Conservation (phyloP, 148 eudicot species). For the Spergularia marina region DNA sequence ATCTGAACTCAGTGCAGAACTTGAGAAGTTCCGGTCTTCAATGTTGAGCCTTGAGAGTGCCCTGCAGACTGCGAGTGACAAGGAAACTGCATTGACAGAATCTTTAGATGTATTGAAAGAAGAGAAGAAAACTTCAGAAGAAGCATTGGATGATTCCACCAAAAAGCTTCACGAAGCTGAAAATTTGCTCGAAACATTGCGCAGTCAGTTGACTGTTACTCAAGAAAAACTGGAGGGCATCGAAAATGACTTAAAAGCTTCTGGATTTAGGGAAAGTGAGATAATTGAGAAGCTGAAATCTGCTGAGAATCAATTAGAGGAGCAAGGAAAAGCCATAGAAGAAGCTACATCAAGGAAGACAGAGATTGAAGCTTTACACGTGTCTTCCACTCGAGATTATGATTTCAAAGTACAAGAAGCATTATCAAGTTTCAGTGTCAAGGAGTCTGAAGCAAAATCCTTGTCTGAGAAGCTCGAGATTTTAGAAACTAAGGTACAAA, state of each 20-base stretch:
- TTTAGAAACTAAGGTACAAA: conserved; percentile 55
- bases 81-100: conserved; percentile 50
- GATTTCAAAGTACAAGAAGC: conserved; percentile 69
- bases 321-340: conserved; percentile 49
- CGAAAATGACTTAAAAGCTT: conserved; percentile 58
- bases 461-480: conserved; percentile 47
- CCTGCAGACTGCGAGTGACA: conserved; percentile 45
- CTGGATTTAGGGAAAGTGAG: conserved; percentile 54
- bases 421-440: conserved; percentile 33
- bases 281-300: conserved; percentile 57
- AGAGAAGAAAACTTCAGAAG: conserved; percentile 56
- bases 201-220: conserved; percentile 45
- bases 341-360: conserved; percentile 42
- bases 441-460: conserved; percentile 60
- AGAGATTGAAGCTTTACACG: conserved; percentile 63
- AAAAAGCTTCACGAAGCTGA: conserved; percentile 62
- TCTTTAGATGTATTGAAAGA: conserved; percentile 40
- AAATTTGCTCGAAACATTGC: conserved; percentile 47
- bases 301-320: conserved; percentile 58
- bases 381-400: conserved; percentile 42
- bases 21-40: conserved; percentile 50
- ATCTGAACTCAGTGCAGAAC: conserved; percentile 47
- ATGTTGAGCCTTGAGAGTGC: conserved; percentile 50
- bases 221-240: conserved; percentile 53
- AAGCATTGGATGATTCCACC: conserved; percentile 37